These are phyloP conservation scores for Fusarium miscanthi DNA, from an alignment of 2,329 filamentous ascomycete species.

Conservation along the genomic window DNA sequence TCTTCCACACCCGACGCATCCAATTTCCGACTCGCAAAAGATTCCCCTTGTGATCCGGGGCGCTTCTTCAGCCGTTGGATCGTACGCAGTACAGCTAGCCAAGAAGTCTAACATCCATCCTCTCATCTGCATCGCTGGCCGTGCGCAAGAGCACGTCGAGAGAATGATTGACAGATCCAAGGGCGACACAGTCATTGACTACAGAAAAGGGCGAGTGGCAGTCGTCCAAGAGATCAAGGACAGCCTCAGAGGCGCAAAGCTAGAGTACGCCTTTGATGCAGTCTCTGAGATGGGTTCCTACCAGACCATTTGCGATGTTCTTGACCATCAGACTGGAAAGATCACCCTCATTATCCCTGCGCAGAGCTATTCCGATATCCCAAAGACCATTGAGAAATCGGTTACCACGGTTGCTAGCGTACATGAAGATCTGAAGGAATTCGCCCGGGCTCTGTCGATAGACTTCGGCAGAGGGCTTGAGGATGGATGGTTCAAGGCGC, in stretches of 20 bases:
- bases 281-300: constrained; percentile 29
- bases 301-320: constrained; percentile 24
- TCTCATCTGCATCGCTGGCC: constrained; percentile 29
- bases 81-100: constrained; percentile 21
- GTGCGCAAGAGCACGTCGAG: constrained; percentile 19
- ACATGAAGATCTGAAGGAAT: constrained; percentile 20
- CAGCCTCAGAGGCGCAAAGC: not conserved
- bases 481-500: constrained; percentile 17
- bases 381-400: constrained; percentile 20
- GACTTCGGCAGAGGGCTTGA: constrained; percentile 16
- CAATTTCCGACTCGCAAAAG: not conserved
- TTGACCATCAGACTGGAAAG: constrained; percentile 2
- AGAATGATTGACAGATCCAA: constrained; percentile 10
- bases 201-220: not conserved
- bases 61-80: constrained; percentile 29
- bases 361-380: constrained; percentile 26
- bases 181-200: constrained; percentile 31
- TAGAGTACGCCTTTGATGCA: constrained; percentile 21
- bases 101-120: constrained; percentile 24
- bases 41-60: constrained; percentile 24
- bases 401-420: constrained; percentile 26
- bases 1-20: constrained; percentile 7
- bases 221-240: constrained; percentile 4
- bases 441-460: not conserved
- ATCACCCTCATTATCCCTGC: constrained; percentile 27